Evolutionary conservation across 1,139 yeast genomes (phyloP).

Genomic region (Schwanniomyces etchellsii): DNA sequence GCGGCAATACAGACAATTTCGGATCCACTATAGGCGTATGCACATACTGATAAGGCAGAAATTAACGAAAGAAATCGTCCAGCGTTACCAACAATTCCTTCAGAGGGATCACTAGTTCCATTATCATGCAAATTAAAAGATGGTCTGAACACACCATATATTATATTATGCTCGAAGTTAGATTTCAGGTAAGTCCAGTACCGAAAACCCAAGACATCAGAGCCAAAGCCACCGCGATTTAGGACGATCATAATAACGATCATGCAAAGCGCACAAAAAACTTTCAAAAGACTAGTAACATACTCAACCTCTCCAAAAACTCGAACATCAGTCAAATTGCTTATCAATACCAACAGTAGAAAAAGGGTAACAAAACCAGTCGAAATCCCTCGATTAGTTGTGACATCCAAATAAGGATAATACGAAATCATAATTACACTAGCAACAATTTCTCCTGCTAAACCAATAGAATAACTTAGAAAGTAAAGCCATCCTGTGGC

Average conservation of each 20-base stretch:
- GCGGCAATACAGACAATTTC: conserved; percentile 84
- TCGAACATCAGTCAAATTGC: conserved; percentile 63
- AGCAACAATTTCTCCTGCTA: conserved; percentile 79
- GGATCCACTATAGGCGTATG: conserved; percentile 75
- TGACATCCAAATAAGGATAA: conserved; percentile 48
- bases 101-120: conserved; percentile 37
- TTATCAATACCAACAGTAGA: conserved; percentile 38
- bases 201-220: conserved; percentile 50
- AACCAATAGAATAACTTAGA: conserved; percentile 64
- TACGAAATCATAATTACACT: conserved; percentile 70
- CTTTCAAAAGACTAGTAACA: conserved; percentile 53
- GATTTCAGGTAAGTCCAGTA: conserved; percentile 59
- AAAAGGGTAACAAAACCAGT: conserved; percentile 68
- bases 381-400: conserved; percentile 40
- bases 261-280: conserved; percentile 49
- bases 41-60: conserved; percentile 58
- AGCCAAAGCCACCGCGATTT: conserved; percentile 49
- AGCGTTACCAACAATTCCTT: conserved; percentile 55
- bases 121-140: conserved; percentile 53
- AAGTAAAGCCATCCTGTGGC: conserved; percentile 78
- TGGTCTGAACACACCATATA: conserved; percentile 72
- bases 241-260: conserved; percentile 61
- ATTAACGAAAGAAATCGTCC: conserved; percentile 65
- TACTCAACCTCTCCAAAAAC: conserved; percentile 76
- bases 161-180: conserved; percentile 40